Conservation (phyloP, 345 rosid species). For the Pugionium cornutum region DNA sequence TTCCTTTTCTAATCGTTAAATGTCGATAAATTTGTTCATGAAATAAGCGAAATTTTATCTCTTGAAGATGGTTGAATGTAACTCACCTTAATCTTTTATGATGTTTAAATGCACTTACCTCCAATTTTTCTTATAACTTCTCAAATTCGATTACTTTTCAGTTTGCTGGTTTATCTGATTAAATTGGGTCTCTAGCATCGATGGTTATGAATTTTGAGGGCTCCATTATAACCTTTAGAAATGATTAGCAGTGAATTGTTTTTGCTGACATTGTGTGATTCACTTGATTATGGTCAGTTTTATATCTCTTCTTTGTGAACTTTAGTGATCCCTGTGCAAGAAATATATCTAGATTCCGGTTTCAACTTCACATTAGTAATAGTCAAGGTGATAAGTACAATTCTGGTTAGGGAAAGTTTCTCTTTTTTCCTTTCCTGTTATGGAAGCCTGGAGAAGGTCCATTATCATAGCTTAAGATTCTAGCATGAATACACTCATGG, state of each 20-base stretch:
- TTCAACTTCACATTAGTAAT: background rate
- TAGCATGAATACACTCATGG: conserved; percentile 1
- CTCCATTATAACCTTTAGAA: background rate
- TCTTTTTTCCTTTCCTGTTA: background rate
- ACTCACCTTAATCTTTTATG: conserved; percentile 13
- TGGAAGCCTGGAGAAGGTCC: conserved; percentile 5
- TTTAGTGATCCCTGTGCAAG: background rate
- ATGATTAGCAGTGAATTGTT: background rate
- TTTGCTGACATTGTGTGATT: conserved; percentile 8
- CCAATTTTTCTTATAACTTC: conserved; percentile 2
- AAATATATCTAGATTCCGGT: background rate
- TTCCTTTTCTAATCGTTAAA: conserved; percentile 4
- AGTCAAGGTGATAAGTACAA: background rate
- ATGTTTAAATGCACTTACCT: conserved; percentile 21
- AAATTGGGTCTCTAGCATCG: background rate
- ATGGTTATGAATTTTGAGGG: background rate
- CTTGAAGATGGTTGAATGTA: conserved; percentile 32
- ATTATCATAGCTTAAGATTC: conserved; percentile 6
- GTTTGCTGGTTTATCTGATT: background rate
- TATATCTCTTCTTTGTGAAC: background rate
- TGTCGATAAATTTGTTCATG: conserved; percentile 29
- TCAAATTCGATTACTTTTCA: conserved; percentile 8
- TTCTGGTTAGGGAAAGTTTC: conserved; percentile 8
- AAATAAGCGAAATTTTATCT: conserved; percentile 32
- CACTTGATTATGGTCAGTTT: conserved; percentile 5